phyloP scores from a whole-genome alignment of 129 eudicot species.

The Erigeron canadensis region DNA sequence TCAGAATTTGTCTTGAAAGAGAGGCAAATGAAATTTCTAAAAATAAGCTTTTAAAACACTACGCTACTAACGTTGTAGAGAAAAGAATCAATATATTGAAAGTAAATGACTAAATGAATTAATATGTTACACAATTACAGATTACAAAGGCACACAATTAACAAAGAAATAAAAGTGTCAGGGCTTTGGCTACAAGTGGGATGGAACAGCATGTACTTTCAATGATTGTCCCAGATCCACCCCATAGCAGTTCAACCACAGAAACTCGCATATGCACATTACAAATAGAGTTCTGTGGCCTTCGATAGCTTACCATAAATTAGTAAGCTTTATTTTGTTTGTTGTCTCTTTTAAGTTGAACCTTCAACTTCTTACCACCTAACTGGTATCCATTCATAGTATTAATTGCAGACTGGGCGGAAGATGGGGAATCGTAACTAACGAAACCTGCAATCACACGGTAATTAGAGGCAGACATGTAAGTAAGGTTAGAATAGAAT shows the following conservation, averaged over 20 bases:
- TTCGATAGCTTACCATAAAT: slow-evolving; percentile 51
- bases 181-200: slow-evolving; percentile 46
- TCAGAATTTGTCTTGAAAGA: background rate
- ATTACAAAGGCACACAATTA: slow-evolving; percentile 51
- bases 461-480: slow-evolving; percentile 22
- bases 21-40: background rate
- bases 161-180: slow-evolving; percentile 64
- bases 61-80: slow-evolving; percentile 26
- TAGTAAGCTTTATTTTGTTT: slow-evolving; percentile 68
- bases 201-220: slow-evolving; percentile 21
- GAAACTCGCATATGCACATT: slow-evolving; percentile 39
- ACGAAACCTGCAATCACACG: slow-evolving; percentile 67
- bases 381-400: slow-evolving; percentile 88
- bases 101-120: slow-evolving; percentile 59
- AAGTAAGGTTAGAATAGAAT: background rate
- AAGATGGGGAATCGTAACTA: slow-evolving; percentile 78
- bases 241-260: slow-evolving; percentile 36
- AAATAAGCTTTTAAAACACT: slow-evolving; percentile 21
- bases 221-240: slow-evolving; percentile 35
- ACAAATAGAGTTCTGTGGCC: slow-evolving; percentile 40
- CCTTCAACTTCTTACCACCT: slow-evolving; percentile 96
- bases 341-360: slow-evolving; percentile 93
- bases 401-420: slow-evolving; percentile 89
- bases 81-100: slow-evolving; percentile 73
- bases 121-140: slow-evolving; percentile 70